Evolutionary conservation across 2,329 filamentous ascomycete species (phyloP).

Genomic region (Fusarium dimerum): DNA sequence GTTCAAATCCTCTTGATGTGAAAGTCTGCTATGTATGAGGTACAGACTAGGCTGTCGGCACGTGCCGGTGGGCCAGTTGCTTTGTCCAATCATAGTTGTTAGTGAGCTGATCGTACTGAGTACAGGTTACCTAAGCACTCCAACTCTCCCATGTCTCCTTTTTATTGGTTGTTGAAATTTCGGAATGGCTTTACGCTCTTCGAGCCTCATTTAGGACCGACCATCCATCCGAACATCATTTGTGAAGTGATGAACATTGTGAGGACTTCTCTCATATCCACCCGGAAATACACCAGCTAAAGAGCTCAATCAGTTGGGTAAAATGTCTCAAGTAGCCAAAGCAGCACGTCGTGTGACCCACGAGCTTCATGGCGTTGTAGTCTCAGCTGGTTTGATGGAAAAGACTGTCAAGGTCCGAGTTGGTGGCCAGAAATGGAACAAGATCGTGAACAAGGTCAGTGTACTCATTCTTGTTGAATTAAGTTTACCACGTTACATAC

Average conservation of each 20-base stretch:
- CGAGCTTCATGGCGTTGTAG: slow-evolving; percentile 67
- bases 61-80: neutral
- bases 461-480: neutral
- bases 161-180: slow-evolving; percentile 27
- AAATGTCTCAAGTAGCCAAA: slow-evolving; percentile 42
- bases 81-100: slow-evolving; percentile 9
- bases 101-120: no score
- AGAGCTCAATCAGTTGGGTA: neutral
- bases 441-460: slow-evolving; percentile 68
- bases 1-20: neutral
- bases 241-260: no score
- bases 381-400: slow-evolving; percentile 75
- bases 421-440: slow-evolving; percentile 71
- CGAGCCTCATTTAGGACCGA: neutral
- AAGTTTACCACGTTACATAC: neutral
- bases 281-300: neutral
- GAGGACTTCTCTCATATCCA: neutral
- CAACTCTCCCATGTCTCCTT: neutral
- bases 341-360: slow-evolving; percentile 48
- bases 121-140: slow-evolving; percentile 21
- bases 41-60: neutral
- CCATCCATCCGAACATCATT: neutral
- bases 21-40: neutral
- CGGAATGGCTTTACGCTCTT: slow-evolving; percentile 4
- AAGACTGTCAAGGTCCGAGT: slow-evolving; percentile 80